These are phyloP conservation scores for Raffaelea albimanens DNA, from an alignment of 2,329 filamentous ascomycete species.

Conservation along the genomic window DNA sequence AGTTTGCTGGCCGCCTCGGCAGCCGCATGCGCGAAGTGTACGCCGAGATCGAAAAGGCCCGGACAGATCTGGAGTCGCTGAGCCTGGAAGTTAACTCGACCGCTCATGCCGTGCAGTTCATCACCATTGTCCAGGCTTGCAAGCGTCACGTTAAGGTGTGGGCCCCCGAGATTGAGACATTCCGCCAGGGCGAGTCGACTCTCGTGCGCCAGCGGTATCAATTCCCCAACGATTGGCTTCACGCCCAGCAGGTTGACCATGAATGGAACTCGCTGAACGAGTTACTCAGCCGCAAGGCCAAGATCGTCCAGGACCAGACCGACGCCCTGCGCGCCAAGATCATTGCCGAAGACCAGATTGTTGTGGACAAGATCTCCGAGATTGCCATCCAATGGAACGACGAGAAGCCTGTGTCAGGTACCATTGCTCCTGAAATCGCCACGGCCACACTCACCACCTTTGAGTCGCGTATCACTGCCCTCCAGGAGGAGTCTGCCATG, in stretches of 20 bases:
- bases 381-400: constrained; percentile 85
- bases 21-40: constrained; percentile 88
- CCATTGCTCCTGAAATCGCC: constrained; percentile 81
- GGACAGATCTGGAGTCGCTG: constrained; percentile 82
- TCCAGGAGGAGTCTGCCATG: constrained; percentile 85
- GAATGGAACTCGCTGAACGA: constrained; percentile 94
- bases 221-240: constrained; percentile 87
- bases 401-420: constrained; percentile 93
- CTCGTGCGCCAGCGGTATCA: constrained; percentile 87
- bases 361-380: constrained; percentile 79
- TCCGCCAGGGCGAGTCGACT: constrained; percentile 90
- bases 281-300: constrained; percentile 81
- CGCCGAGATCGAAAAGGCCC: constrained; percentile 81
- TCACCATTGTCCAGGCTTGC: constrained; percentile 93
- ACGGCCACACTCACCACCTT: constrained; percentile 75
- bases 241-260: constrained; percentile 91
- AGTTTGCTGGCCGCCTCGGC: constrained; percentile 83
- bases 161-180: constrained; percentile 93
- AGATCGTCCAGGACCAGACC: constrained; percentile 92
- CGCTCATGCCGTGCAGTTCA: constrained; percentile 94
- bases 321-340: constrained; percentile 95
- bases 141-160: constrained; percentile 88
- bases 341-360: constrained; percentile 81
- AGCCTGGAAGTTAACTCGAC: constrained; percentile 91
- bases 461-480: constrained; percentile 71